Percentiles rank a stretch among this genome's conserved stretches.
Conservation (phyloP, 305 asterid genomes). For the Rubia peregrina region DNA sequence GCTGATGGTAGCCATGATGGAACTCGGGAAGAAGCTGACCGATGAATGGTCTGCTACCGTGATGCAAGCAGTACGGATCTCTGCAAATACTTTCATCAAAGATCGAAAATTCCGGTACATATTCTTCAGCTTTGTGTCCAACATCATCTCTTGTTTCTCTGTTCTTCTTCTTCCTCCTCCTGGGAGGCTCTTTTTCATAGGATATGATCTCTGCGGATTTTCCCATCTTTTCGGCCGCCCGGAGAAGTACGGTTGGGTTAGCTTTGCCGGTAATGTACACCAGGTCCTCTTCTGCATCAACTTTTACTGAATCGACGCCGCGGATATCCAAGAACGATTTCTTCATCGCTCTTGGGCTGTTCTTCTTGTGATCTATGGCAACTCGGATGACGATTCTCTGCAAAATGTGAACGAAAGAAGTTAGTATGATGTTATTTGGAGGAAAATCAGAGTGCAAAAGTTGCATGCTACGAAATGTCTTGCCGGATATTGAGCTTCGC, state of each 20-base stretch:
- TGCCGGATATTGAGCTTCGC: conserved; percentile 4
- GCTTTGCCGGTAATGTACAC: conserved; percentile 30
- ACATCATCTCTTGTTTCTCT: conserved; percentile 1
- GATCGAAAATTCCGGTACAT: conserved; percentile 17
- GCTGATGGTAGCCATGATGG: neutral
- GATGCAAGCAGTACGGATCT: conserved; percentile 26
- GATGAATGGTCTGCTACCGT: conserved; percentile 16
- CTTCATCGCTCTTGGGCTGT: conserved; percentile 21
- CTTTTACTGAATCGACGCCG: conserved; percentile 25
- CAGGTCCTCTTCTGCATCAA: conserved; percentile 23
- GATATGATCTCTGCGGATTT: conserved; percentile 22
- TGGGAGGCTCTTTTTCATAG: conserved; percentile 10
- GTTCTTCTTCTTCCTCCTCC: neutral
- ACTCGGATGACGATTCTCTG: conserved; percentile 28
- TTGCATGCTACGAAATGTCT: neutral
- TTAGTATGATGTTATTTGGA: neutral
- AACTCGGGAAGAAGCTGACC: neutral
- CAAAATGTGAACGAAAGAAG: neutral
- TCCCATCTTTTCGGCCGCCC: conserved; percentile 23
- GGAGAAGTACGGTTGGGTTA: conserved; percentile 19
- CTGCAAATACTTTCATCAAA: conserved; percentile 22
- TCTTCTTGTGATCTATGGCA: conserved; percentile 20
- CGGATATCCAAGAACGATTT: conserved; percentile 21
- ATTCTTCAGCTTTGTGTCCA: conserved; percentile 23
- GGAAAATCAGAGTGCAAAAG: neutral